Conservation (phyloP, 2,329 filamentous ascomycete species). For the Colletotrichum sp. region DNA sequence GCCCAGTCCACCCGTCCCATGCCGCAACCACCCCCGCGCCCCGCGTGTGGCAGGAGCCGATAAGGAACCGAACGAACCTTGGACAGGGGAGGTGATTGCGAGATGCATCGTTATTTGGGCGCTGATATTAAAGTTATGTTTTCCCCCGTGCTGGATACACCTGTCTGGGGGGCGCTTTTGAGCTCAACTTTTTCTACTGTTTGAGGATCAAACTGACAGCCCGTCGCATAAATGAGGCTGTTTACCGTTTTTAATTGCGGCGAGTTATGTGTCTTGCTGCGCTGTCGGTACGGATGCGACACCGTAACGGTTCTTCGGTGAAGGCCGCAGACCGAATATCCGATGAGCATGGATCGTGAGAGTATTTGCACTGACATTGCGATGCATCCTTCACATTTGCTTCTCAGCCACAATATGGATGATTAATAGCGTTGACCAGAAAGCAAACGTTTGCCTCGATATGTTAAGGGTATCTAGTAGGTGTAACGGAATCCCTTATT, state of each 20-base stretch:
- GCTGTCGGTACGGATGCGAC: not conserved
- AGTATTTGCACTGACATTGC: not conserved
- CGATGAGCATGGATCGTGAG: not conserved
- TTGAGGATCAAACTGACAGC: not conserved
- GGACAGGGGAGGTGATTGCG: not conserved
- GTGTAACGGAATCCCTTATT: conserved; percentile 20
- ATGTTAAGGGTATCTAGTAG: not conserved
- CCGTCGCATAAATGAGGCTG: not conserved
- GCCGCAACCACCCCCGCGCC: not conserved
- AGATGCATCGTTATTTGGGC: not conserved
- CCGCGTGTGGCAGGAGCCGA: not conserved
- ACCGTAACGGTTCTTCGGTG: not conserved
- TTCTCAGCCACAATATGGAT: not conserved
- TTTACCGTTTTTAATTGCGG: not conserved
- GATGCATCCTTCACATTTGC: not conserved
- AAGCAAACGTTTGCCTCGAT: not conserved
- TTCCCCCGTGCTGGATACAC: conserved; percentile 1
- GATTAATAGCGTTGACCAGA: too few relatives aligned
- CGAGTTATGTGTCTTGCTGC: not conserved
- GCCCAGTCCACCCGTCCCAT: not conserved
- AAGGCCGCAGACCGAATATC: not conserved
- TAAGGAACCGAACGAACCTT: not conserved
- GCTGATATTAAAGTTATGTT: conserved; percentile 4
- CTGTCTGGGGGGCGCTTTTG: not conserved
- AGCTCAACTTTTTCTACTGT: not conserved